phyloP scores from a whole-genome alignment of 1,284 basidiomycete genomes.

The Wolfiporia cocos region DNA sequence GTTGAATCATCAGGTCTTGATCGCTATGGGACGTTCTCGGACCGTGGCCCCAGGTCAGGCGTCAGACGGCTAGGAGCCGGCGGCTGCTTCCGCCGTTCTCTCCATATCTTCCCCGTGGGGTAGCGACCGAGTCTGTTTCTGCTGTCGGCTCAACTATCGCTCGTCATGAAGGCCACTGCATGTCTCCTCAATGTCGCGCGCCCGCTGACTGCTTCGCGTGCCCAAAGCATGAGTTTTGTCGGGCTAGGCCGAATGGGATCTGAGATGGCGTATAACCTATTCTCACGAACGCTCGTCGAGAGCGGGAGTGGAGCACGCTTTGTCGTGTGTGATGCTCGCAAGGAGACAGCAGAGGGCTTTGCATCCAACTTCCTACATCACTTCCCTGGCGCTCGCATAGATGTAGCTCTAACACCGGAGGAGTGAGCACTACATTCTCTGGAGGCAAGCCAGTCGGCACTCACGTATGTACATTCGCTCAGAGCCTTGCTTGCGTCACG shows the following conservation, averaged over 20 bases:
- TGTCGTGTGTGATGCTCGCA: conserved; percentile 72
- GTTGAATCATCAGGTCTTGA: too few relatives aligned
- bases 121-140: too few relatives aligned
- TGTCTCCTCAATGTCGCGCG: conserved; percentile 20
- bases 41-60: too few relatives aligned
- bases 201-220: conserved; percentile 27
- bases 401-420: conserved; percentile 54
- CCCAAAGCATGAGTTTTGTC: conserved; percentile 64
- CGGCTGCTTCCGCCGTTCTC: too few relatives aligned
- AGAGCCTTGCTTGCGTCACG: conserved; percentile 60
- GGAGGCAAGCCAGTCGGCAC: too few relatives aligned
- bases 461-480: too few relatives aligned
- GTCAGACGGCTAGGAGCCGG: too few relatives aligned
- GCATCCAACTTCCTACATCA: conserved; percentile 43
- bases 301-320: conserved; percentile 43
- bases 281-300: conserved; percentile 56
- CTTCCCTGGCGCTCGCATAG: conserved; percentile 52
- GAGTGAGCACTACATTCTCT: conserved; percentile 60
- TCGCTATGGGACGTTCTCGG: too few relatives aligned
- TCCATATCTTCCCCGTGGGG: too few relatives aligned
- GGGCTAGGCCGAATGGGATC: conserved; percentile 81
- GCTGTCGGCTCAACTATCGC: background rate
- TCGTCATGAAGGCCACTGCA: conserved; percentile 19
- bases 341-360: conserved; percentile 55
- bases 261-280: conserved; percentile 81